Percentiles rank a stretch among this genome's conserved stretches.
Evolutionary conservation across 2,329 filamentous ascomycete genomes (phyloP).

Genomic region (Sclerotinia subarctica): DNA sequence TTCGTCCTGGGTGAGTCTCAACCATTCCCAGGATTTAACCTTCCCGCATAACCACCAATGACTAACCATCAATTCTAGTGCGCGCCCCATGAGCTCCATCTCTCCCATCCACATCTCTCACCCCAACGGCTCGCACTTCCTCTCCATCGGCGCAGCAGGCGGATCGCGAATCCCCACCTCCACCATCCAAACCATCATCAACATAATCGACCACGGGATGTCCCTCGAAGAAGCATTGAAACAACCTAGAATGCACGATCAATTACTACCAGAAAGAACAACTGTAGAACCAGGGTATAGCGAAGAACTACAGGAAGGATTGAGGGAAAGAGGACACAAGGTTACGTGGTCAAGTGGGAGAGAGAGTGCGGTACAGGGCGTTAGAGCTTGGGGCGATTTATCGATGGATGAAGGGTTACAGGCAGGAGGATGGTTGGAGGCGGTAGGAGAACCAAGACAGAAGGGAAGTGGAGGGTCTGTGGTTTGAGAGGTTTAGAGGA

Average conservation of each 20-base stretch:
- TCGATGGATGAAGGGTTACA: slow-evolving; percentile 79
- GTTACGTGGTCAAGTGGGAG: slow-evolving; percentile 65
- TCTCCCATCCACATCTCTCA: slow-evolving; percentile 62
- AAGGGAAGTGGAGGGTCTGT: slow-evolving; percentile 46
- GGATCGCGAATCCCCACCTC: slow-evolving; percentile 80
- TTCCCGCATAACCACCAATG: background rate
- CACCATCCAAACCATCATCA: slow-evolving; percentile 70
- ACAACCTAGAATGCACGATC: slow-evolving; percentile 73
- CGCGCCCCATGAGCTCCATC: slow-evolving; percentile 81
- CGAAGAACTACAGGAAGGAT: slow-evolving; percentile 58
- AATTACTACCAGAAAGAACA: slow-evolving; percentile 69
- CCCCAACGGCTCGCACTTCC: slow-evolving; percentile 61
- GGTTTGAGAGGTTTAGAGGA: background rate
- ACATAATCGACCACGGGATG: slow-evolving; percentile 64
- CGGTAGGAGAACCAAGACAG: slow-evolving; percentile 73
- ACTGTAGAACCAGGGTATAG: slow-evolving; percentile 68
- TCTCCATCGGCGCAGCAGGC: slow-evolving; percentile 72
- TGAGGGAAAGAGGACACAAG: slow-evolving; percentile 66
- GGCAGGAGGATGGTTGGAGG: slow-evolving; percentile 65
- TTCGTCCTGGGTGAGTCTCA: slow-evolving; percentile 48
- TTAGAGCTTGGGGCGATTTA: slow-evolving; percentile 60
- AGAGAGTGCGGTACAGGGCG: slow-evolving; percentile 66
- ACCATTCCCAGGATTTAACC: too few species aligned
- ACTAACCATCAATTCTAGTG: slow-evolving; percentile 48
- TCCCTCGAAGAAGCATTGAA: slow-evolving; percentile 60